Evolutionary conservation across 805 yeast genomes (phyloP).

Genomic region (Metschnikowia hibisci): DNA sequence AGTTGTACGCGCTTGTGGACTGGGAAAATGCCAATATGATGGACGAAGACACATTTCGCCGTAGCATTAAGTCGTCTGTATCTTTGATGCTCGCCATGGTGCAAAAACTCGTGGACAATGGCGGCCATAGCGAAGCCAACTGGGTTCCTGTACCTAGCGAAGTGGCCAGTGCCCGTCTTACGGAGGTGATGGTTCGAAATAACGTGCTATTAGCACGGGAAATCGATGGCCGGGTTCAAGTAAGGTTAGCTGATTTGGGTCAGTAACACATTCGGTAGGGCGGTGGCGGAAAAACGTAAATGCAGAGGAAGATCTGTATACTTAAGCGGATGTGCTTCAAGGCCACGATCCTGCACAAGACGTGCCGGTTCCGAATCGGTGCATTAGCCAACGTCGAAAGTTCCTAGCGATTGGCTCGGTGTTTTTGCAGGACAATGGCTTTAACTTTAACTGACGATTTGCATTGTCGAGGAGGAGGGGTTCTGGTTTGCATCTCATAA

Average conservation of each 20-base stretch:
- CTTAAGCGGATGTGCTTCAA: no score
- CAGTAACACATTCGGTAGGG: background rate
- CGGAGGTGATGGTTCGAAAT: slow-evolving; percentile 16
- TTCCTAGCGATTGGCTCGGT: no score
- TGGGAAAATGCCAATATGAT: slow-evolving; percentile 20
- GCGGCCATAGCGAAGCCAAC: slow-evolving; percentile 3
- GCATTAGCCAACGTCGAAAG: no score
- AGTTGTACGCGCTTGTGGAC: slow-evolving; percentile 21
- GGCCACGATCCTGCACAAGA: no score
- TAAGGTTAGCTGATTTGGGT: slow-evolving; percentile 2
- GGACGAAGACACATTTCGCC: slow-evolving; percentile 18
- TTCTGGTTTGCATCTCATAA: no score
- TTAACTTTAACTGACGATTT: no score
- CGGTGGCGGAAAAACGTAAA: no score
- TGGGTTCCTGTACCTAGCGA: slow-evolving; percentile 13
- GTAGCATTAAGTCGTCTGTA: slow-evolving; percentile 11
- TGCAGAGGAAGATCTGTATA: no score
- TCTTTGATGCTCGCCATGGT: slow-evolving; percentile 12
- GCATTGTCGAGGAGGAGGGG: no score
- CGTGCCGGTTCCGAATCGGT: no score
- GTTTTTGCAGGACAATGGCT: no score
- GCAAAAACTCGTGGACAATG: slow-evolving; percentile 3
- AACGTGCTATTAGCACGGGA: slow-evolving; percentile 6
- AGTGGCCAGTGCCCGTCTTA: slow-evolving; percentile 12
- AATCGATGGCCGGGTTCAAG: background rate